A percentile compares a stretch with the other conserved stretches of the same genome.
These are phyloP conservation scores for Schizonepeta tenuifolia DNA, from an alignment of 257 asterid species.

Conservation along the genomic window DNA sequence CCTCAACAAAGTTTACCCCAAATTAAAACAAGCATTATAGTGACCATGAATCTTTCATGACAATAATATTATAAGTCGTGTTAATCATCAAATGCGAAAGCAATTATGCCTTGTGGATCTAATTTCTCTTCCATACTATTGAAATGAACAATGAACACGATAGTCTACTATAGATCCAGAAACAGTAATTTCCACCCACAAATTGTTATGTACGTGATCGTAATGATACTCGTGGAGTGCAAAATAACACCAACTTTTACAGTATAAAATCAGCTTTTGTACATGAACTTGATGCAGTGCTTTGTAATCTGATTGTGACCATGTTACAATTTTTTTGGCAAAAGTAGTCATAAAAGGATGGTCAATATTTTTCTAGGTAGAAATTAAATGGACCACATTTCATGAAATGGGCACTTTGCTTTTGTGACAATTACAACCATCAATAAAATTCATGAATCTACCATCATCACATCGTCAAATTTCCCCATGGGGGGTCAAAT, in stretches of 20 bases:
- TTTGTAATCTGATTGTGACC: constrained; percentile 29
- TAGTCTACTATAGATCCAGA: not conserved
- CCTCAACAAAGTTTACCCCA: no score
- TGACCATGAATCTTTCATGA: no score
- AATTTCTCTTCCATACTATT: not conserved
- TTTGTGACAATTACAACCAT: constrained; percentile 35
- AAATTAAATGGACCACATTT: constrained; percentile 39
- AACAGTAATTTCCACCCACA: not conserved
- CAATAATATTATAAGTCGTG: no score
- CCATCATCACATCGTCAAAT: constrained; percentile 9
- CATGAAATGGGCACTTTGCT: constrained; percentile 32
- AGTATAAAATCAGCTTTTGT: not conserved
- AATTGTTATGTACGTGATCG: not conserved
- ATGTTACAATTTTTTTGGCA: constrained; percentile 12
- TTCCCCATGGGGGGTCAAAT: not conserved
- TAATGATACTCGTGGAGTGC: not conserved
- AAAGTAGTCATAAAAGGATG: constrained; percentile 29
- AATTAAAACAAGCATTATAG: no score
- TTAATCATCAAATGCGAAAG: no score
- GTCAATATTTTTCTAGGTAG: constrained; percentile 25
- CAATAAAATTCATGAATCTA: not conserved
- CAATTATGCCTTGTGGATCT: no score
- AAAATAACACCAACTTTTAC: not conserved
- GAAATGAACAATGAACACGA: not conserved
- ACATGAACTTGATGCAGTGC: constrained; percentile 33